Evolutionary conservation across 345 rosid genomes (phyloP).

Genomic region (Eucalyptus sp.): DNA sequence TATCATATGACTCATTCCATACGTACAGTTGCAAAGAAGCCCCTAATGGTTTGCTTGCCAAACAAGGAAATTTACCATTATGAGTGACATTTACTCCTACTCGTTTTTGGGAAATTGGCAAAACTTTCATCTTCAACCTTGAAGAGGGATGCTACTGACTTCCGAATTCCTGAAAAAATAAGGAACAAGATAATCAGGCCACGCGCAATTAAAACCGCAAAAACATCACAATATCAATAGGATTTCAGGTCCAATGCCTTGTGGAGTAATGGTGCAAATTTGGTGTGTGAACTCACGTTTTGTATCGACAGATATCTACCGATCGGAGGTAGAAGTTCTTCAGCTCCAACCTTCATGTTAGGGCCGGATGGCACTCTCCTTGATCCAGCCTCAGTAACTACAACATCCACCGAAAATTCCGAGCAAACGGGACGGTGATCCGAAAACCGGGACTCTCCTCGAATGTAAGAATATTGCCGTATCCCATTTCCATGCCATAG

Average conservation of each 20-base stretch:
- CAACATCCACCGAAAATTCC: constrained; percentile 46
- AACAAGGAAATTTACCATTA: neutral
- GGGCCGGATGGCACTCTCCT: constrained; percentile 4
- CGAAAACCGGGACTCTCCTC: constrained; percentile 67
- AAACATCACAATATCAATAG: neutral
- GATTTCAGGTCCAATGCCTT: neutral
- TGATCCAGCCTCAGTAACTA: constrained; percentile 20
- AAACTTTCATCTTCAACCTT: neutral
- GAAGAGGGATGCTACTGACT: neutral
- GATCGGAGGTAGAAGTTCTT: constrained; percentile 24
- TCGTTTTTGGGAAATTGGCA: neutral
- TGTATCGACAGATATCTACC: neutral
- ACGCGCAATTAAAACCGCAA: neutral
- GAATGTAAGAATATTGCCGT: constrained; percentile 36
- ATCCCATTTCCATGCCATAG: constrained; percentile 82
- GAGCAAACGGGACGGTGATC: constrained; percentile 88
- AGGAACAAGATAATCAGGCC: neutral
- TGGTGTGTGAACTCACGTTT: neutral
- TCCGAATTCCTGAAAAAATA: neutral
- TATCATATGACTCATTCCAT: neutral
- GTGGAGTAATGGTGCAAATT: neutral
- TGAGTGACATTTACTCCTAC: neutral
- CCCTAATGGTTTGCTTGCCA: neutral
- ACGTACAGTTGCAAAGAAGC: neutral
- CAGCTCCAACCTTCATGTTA: constrained; percentile 27